A percentile compares a stretch with the other conserved stretches of the same genome.
These are phyloP conservation scores for Penicillium sp. DNA, from an alignment of 2,329 filamentous ascomycete genomes.

Conservation along the genomic window DNA sequence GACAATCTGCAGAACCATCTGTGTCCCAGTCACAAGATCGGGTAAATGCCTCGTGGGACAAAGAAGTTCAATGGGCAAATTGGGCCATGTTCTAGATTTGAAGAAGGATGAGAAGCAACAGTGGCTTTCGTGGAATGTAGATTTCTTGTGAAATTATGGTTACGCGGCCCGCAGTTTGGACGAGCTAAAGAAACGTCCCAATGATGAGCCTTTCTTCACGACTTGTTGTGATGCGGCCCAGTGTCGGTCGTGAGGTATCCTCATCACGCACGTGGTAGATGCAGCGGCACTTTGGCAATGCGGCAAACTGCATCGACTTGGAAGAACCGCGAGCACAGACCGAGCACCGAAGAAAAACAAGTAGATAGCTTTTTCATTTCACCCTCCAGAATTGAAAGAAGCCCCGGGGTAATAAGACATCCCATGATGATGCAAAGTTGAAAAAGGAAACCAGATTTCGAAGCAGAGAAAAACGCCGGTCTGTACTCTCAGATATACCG, in stretches of 20 bases:
- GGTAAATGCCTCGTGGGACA: neutral
- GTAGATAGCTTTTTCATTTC: conserved; percentile 18
- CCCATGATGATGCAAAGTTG: conserved; percentile 24
- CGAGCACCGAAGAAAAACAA: conserved; percentile 1
- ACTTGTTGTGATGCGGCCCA: neutral
- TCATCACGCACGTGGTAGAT: neutral
- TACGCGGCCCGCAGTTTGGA: neutral
- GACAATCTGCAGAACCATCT: conserved; percentile 6
- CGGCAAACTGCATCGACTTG: neutral
- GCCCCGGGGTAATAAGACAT: conserved; percentile 26
- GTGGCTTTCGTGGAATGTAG: neutral
- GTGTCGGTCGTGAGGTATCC: neutral
- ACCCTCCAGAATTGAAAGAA: conserved; percentile 21
- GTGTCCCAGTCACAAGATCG: conserved; percentile 2
- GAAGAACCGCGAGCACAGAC: neutral
- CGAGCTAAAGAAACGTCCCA: neutral
- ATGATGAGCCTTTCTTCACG: neutral
- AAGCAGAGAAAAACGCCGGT: conserved; percentile 23
- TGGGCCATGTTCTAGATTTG: neutral
- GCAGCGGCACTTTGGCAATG: neutral
- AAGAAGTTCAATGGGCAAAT: neutral
- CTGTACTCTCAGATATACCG: conserved; percentile 20
- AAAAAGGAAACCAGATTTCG: conserved; percentile 18
- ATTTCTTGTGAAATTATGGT: neutral
- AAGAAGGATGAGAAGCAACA: neutral